Evolutionary conservation across 208 protist species (phyloP), one percentile per base, ranked within the genome.

Genomic region (Trypanosoma caninum): DNA sequence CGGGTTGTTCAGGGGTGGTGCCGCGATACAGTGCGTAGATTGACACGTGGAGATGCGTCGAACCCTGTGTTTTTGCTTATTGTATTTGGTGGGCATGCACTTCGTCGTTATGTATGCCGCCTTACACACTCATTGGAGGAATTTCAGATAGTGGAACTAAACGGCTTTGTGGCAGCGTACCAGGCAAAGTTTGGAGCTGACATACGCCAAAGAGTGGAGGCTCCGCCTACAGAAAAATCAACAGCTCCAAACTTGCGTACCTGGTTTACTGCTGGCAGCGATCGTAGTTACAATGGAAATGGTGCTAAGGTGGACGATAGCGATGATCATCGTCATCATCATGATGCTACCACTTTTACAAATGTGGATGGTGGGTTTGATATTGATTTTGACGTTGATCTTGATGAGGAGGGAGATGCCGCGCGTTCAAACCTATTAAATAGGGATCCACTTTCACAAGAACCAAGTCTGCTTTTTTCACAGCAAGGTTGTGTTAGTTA

Each of bases 131-230:
- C 73, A 23, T 47, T 61, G 40, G 74, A 76, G n/a, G 66, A 66
- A 18, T 88, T 87, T 55, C 77, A 80, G 45, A 58, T 44, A n/a
- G 57, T 80, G 41, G 79, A 93, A 64, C 60, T 93, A 16, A 74
- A 76, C 37, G 52, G 51, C 27, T 93, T 93, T 56, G 59, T 88
- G 22, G 53, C 57, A 11, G 44, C 65, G 18, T 93, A 93, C 44
- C 81, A 81, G 52, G 25, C 34, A 20, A 63, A 59, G 38, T 66
- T 84, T 67, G 81, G 79, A 30, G 74, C 73, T 25, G 47, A 71
- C 50, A 23, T 80, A 30, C 44, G 47, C 14, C 67, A 41, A 33
- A 13, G 22, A 10, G 28, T 33, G 16, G 45, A 59, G 41, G 23
- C 27, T 11, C 28, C 37, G 25, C 11, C n/a, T 14, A 25, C 10